These are phyloP conservation scores for Penicillium oxalicum DNA, from an alignment of 2,329 filamentous ascomycete genomes.

Conservation along the genomic window DNA sequence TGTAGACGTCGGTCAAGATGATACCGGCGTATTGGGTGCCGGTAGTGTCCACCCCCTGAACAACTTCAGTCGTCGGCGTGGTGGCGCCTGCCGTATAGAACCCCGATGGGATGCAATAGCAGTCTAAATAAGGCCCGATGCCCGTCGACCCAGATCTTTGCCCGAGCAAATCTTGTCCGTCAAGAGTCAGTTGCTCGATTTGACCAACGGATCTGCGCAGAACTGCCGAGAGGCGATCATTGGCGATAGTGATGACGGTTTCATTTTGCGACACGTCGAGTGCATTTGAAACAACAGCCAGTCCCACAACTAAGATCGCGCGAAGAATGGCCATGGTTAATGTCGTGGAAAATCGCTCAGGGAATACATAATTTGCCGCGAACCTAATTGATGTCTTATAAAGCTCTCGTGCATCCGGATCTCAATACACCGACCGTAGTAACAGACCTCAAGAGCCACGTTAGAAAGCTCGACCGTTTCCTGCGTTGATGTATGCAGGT, in stretches of 20 bases:
- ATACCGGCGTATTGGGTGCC: constrained; percentile 53
- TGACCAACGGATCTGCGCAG: constrained; percentile 41
- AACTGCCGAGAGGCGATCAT: constrained; percentile 42
- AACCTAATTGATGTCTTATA: too few species aligned
- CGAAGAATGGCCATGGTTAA: neutral
- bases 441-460: too few species aligned
- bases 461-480: too few species aligned
- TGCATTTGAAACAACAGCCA: constrained; percentile 9
- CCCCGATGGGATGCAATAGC: constrained; percentile 55
- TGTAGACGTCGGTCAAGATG: constrained; percentile 55
- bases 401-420: neutral
- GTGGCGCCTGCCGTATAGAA: constrained; percentile 54
- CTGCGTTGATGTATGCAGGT: too few species aligned
- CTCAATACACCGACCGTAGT: too few species aligned
- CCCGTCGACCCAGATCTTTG: constrained; percentile 40
- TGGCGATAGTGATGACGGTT: constrained; percentile 32
- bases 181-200: constrained; percentile 41
- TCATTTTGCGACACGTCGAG: constrained; percentile 17
- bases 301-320: constrained; percentile 1
- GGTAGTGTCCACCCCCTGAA: constrained; percentile 47
- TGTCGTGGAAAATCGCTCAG: too few species aligned
- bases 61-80: constrained; percentile 46
- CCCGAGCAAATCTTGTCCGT: constrained; percentile 51
- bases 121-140: constrained; percentile 56
- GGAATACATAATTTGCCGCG: too few species aligned